Evolutionary conservation across 208 protist genomes (phyloP).

Genomic region (Trypanosoma lewisi): DNA sequence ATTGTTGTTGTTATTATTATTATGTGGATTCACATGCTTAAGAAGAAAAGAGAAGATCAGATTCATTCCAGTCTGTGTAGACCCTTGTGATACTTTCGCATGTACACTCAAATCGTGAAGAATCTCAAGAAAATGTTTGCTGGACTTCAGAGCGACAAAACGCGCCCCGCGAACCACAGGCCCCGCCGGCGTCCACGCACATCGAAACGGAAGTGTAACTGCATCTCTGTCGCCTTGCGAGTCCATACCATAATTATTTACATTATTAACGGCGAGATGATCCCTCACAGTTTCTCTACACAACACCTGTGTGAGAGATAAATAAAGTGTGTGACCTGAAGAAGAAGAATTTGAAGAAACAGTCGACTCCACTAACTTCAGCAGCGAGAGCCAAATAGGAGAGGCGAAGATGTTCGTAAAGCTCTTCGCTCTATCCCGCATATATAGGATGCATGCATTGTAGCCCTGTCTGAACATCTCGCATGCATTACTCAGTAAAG

Average conservation of each 20-base stretch:
- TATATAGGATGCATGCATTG: constrained; percentile 36
- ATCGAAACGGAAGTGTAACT: constrained; percentile 24
- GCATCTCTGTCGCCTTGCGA: background rate
- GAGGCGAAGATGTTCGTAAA: constrained; percentile 24
- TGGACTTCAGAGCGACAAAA: constrained; percentile 26
- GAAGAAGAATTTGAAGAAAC: background rate
- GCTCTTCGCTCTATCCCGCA: background rate
- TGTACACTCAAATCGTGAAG: constrained; percentile 17
- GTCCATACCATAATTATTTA: too few species aligned
- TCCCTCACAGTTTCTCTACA: constrained; percentile 25
- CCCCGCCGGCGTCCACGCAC: constrained; percentile 48
- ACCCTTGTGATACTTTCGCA: background rate
- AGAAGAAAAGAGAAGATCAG: constrained; percentile 42
- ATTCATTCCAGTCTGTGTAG: constrained; percentile 19
- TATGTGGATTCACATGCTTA: background rate
- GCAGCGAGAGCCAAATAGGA: constrained; percentile 31
- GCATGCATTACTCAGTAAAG: constrained; percentile 20
- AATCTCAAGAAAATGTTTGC: constrained; percentile 23
- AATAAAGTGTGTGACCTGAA: constrained; percentile 21
- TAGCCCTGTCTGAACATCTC: constrained; percentile 27
- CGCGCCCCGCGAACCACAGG: constrained; percentile 37
- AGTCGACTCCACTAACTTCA: constrained; percentile 23
- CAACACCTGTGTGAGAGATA: constrained; percentile 41
- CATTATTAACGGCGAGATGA: too few species aligned
- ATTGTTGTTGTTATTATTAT: too few species aligned